A percentile compares a stretch with the other conserved stretches of the same genome.
Evolutionary conservation across 1,284 basidiomycete genomes (phyloP).

Genomic region (Leccinum angustisporum): DNA sequence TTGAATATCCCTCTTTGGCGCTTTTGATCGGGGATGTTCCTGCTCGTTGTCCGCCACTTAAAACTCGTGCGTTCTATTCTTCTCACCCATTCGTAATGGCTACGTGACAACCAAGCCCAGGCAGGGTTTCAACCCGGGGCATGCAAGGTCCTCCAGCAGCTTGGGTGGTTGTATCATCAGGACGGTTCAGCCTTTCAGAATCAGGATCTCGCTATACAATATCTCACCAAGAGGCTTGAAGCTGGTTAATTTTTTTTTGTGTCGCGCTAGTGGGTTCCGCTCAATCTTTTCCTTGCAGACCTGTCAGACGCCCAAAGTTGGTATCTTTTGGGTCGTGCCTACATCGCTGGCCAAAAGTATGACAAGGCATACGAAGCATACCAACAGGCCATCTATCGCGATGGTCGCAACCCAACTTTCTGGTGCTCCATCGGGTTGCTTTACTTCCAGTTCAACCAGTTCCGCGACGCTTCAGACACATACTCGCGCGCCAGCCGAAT

Average conservation of each 20-base stretch:
- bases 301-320: slow-evolving; percentile 96
- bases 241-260: slow-evolving; percentile 60
- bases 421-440: slow-evolving; percentile 99
- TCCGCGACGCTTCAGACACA: slow-evolving; percentile 95
- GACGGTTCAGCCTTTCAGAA: slow-evolving; percentile 93
- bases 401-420: slow-evolving; percentile 98
- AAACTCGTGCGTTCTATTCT: too few species aligned
- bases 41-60: too few species aligned
- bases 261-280: not conserved
- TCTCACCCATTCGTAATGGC: too few species aligned
- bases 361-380: slow-evolving; percentile 99
- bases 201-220: slow-evolving; percentile 91
- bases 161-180: slow-evolving; percentile 97
- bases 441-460: slow-evolving; percentile 99
- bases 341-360: slow-evolving; percentile 99
- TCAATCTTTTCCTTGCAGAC: slow-evolving; percentile 48
- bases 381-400: slow-evolving; percentile 98
- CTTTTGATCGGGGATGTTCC: too few species aligned
- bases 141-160: slow-evolving; percentile 97
- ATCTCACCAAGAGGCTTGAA: slow-evolving; percentile 92
- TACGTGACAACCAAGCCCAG: too few species aligned
- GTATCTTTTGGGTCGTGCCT: slow-evolving; percentile 97
- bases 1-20: too few species aligned
- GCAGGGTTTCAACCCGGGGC: slow-evolving; percentile 60
- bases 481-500: slow-evolving; percentile 98